Base-by-base conservation (phyloP, 345 rosid species). In the Linum lewisii region DNA sequence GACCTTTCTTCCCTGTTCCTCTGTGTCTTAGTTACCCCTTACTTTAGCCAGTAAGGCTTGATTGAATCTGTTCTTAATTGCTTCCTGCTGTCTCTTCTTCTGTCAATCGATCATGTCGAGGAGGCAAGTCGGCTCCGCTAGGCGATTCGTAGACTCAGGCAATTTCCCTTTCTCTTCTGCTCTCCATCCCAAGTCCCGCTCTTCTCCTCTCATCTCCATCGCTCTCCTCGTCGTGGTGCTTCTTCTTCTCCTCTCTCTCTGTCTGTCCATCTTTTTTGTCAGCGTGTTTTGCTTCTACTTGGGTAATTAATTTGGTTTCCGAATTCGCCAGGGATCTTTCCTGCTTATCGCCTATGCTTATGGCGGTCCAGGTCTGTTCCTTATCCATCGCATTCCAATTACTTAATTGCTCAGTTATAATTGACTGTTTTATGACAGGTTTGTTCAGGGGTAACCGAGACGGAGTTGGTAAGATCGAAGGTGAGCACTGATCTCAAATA, bases 291-390 rank as follows among this genome's bases (percentile, higher is more conserved):
- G 1, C 20, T 66, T 32, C 47, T 4, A 20, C 21, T 18, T 16
- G 0, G 14, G 5, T 38, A 23, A n/a, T 50, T 58, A 22, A 21
- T 2, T 54, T 32, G 1, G 23, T 45, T 29, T 56, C 45, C 47
- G 22, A 50, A 34, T 23, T 6, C 29, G 18, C 47, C 77, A 74
- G 84, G 79, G 70, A 11, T 56, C 51, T 10, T 16, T 77, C 59
- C 54, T 80, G 54, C 34, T 77, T 38, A 63, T 77, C 53, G 67
- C 53, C 13, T 74, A 74, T 64, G 42, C 72, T 18, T 55, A 42
- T 20, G 20, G 68, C 24, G 73, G 75, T 54, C 72, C 84, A 42
- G 47, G 47, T 71, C 79, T 79, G 77, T 74, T 55, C 63, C 13
- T 14, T 60, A 64, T 38, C 25, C 4, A 11, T 23, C 22, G 29